Evolutionary conservation across 176 grass and related monocot species (phyloP), one percentile per base, ranked within the genome.

Genomic region (Juncus effusus): DNA sequence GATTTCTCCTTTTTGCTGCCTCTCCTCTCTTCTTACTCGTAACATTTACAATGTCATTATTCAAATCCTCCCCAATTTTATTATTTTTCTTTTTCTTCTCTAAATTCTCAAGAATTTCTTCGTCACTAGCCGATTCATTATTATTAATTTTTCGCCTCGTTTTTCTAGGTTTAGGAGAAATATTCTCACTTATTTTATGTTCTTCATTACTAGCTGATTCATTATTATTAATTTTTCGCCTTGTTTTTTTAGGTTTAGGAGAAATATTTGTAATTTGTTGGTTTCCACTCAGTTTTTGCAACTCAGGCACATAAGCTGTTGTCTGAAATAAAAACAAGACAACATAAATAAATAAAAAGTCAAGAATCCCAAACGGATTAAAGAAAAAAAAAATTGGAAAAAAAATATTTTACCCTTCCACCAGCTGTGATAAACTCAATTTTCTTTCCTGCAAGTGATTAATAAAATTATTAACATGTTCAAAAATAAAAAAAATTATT

Each of bases 361-460:
- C 36, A 73, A 54, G 73, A 55, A 53, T 42, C 64, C 52, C 52
- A 47, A 10, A 38, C 2, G 41, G 50, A 42, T 53, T 10, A 16
- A 19, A 72, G 45, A 74, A 2, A 36, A 71, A 36, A 51, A 54
- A 10, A 77, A 11, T 3, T 0, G 10, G 56, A 36, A n/a, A 60
- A 51, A 55, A 51, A 28, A 28, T 28, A 28, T 28, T 82, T 91
- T 74, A 97, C 93, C 77, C 93, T 87, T 63, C 88, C 93, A 73
- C 93, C 93, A 69, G 80, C 88, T 54, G 79, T 92, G 51, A 97
- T 89, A 60, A 92, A 97, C 67, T 97, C 88, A 66, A 97, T 97
- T 74, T 92, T 86, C 78, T 86, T 84, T 59, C 88, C 93, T 97
- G 88, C 57, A 82, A 69, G 2, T 3, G 19, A 28, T 28, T 28